These are phyloP conservation scores for Aspergillus pseudonomiae DNA, from an alignment of 2,329 filamentous ascomycete genomes.

Conservation along the genomic window DNA sequence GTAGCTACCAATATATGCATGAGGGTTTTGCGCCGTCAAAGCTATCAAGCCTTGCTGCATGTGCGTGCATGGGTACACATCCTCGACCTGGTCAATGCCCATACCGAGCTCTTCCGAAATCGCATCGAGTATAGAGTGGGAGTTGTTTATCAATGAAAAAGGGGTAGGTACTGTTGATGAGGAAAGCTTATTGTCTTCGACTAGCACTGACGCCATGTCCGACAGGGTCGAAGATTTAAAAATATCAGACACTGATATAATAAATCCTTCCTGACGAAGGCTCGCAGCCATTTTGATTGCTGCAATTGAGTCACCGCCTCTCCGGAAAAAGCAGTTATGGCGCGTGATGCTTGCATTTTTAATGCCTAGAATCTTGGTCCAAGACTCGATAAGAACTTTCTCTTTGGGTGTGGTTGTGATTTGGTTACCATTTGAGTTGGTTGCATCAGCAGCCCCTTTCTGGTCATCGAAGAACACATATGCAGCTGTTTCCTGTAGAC, in stretches of 20 bases:
- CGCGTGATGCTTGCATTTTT: background rate
- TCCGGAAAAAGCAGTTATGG: background rate
- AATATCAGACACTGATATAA: background rate
- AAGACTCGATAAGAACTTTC: background rate
- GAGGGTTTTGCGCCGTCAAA: background rate
- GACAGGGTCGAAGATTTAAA: background rate
- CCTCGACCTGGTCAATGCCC: background rate
- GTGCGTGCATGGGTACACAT: slow-evolving; percentile 10
- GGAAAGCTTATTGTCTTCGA: too few species aligned
- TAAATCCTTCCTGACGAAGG: background rate
- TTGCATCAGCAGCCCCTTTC: too few species aligned
- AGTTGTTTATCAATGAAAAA: background rate
- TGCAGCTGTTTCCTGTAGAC: background rate
- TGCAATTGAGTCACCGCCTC: background rate
- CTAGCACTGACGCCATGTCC: background rate
- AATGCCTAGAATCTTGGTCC: background rate
- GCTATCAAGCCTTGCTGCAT: slow-evolving; percentile 12
- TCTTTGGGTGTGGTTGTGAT: too few species aligned
- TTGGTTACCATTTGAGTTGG: too few species aligned
- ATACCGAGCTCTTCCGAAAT: background rate
- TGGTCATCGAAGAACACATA: too few species aligned
- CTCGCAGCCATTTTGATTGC: background rate
- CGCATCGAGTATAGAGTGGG: background rate
- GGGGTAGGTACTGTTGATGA: background rate
- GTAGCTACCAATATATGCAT: background rate